These are phyloP conservation scores for Talaromyces sp. DNA, from an alignment of 2,329 filamentous ascomycete species.

Conservation along the genomic window DNA sequence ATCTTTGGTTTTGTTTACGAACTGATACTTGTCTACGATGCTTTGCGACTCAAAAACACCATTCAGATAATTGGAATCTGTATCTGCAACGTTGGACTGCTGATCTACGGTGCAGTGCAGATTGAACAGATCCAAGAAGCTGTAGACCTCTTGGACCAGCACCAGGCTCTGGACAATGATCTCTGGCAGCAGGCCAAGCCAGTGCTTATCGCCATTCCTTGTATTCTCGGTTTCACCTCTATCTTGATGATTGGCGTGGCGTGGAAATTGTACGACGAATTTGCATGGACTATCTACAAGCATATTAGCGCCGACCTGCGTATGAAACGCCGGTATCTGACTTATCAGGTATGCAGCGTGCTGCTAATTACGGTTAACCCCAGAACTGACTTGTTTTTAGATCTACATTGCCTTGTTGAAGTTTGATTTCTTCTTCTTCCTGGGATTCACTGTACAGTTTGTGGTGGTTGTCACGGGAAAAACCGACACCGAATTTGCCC, in stretches of 20 bases:
- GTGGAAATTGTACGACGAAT: constrained; percentile 97
- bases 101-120: constrained; percentile 90
- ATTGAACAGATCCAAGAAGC: constrained; percentile 82
- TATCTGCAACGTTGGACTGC: constrained; percentile 81
- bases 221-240: constrained; percentile 71
- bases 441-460: constrained; percentile 97
- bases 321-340: constrained; percentile 93
- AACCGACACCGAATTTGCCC: constrained; percentile 67
- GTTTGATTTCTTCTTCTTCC: constrained; percentile 99
- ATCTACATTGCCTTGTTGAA: constrained; percentile 97
- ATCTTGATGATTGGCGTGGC: constrained; percentile 68
- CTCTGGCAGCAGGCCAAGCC: constrained; percentile 68
- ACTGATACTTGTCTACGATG: constrained; percentile 84
- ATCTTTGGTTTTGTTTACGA: constrained; percentile 97
- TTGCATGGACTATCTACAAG: constrained; percentile 99
- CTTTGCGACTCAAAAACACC: constrained; percentile 89
- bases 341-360: constrained; percentile 87
- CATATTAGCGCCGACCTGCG: constrained; percentile 95
- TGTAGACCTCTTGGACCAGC: constrained; percentile 48
- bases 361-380: no score
- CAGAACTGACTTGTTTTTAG: constrained; percentile 47
- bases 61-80: constrained; percentile 97
- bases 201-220: constrained; percentile 78
- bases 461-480: constrained; percentile 77
- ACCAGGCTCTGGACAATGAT: constrained; percentile 38